Base-by-base conservation (phyloP, 176 grass and related monocot species). In the Carex littledalei region DNA sequence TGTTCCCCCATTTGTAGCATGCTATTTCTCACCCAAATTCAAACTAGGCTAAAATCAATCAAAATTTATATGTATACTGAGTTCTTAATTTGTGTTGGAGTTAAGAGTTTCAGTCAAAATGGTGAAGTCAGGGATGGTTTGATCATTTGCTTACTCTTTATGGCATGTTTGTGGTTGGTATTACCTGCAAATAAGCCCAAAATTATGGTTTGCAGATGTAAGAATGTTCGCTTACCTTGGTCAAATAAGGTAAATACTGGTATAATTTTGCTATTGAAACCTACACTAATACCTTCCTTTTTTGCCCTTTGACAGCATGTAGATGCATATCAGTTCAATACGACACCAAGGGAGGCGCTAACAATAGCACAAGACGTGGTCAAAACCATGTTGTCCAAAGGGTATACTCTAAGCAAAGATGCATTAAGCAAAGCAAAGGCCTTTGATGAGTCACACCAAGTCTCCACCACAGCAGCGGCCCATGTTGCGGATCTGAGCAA, bases 351-450 rank as follows among this genome's bases (percentile, higher is more conserved):
- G 41, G 88, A 95, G 81, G 93, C 91, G 49, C 57, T 99, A 65
- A 95, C 93, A 1, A 87, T 91, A 79, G 88, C 96, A 57, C 96
- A 99, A 87, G 96, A 95, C 18, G 87, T 99, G 1, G 88, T 99
- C 21, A 93, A 86, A 85, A 92, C 87, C 2, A 99, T 99, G 96
- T 61, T 99, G 16, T 79, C 91, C 12, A 92, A 32, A 83, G 96
- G 96, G 4, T 95, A 91, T 17, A 18, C 88, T 58, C 88, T 95
- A 24, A 94, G 96, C 90, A 99, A 99, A 85, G 96, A 99, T 73
- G 93, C 96, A 13, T 62, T 99, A 82, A 54, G 83, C 50, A 99
- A 85, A 89, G 96, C 96, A 81, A 99, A 82, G 91, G 91, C 91
- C 50, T 95, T 99, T 26, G 96, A 95, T 35, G 93, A 99, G 67